Percentiles rank a stretch among this genome's conserved stretches.
Conservation (phyloP, 1,139 yeast genomes). For the Debaryomyces coudertii region DNA sequence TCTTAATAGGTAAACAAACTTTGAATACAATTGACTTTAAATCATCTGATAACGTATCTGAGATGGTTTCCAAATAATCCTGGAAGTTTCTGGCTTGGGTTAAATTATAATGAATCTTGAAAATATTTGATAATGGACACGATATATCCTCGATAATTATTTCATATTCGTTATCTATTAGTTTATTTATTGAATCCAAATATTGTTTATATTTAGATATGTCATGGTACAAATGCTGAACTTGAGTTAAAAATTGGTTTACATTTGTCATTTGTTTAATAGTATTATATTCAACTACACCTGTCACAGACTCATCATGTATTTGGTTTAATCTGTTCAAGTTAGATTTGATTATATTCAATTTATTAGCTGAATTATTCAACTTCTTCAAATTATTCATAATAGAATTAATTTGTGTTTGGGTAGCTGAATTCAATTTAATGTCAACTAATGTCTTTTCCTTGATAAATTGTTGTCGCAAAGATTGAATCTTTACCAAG, state of each 20-base stretch:
- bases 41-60: slow-evolving; percentile 63
- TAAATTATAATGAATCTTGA: slow-evolving; percentile 69
- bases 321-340: slow-evolving; percentile 62
- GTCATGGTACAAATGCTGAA: slow-evolving; percentile 64
- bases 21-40: slow-evolving; percentile 66
- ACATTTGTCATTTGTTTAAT: slow-evolving; percentile 65
- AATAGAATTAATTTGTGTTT: slow-evolving; percentile 59
- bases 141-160: slow-evolving; percentile 52
- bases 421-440: slow-evolving; percentile 66
- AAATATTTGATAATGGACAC: slow-evolving; percentile 60
- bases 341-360: slow-evolving; percentile 54
- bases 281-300: slow-evolving; percentile 59
- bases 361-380: slow-evolving; percentile 39
- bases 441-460: slow-evolving; percentile 77
- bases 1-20: slow-evolving; percentile 56
- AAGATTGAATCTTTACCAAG: slow-evolving; percentile 54
- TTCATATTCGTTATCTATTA: slow-evolving; percentile 59
- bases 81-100: slow-evolving; percentile 75
- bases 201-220: slow-evolving; percentile 60
- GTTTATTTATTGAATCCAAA: slow-evolving; percentile 50
- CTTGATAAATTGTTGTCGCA: slow-evolving; percentile 62
- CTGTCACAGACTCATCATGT: slow-evolving; percentile 54
- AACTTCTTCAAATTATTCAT: slow-evolving; percentile 42
- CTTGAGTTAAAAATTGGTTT: slow-evolving; percentile 73
- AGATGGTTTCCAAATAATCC: slow-evolving; percentile 67